phyloP scores from a whole-genome alignment of 2,329 filamentous ascomycete genomes.

The Chaetoscypha palmicola region DNA sequence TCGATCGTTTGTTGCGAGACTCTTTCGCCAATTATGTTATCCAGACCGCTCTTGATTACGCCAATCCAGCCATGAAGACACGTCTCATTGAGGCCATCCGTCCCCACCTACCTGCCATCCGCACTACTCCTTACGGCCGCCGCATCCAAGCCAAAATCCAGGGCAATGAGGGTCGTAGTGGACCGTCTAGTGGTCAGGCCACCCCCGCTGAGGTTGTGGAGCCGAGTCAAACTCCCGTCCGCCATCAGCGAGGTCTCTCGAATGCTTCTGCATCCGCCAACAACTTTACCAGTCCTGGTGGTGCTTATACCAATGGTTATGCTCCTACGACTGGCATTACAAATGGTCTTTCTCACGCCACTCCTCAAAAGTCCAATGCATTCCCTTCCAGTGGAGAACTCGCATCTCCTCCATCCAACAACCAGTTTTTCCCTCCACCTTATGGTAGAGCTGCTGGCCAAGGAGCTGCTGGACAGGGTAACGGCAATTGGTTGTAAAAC shows the following conservation, averaged over 20 bases:
- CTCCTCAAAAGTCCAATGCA: slow-evolving; percentile 12
- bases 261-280: slow-evolving; percentile 26
- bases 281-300: slow-evolving; percentile 20
- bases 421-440: slow-evolving; percentile 24
- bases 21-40: slow-evolving; percentile 97
- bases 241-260: slow-evolving; percentile 30
- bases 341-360: slow-evolving; percentile 18
- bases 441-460: slow-evolving; percentile 24
- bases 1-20: slow-evolving; percentile 84
- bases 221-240: slow-evolving; percentile 22
- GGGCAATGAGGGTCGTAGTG: slow-evolving; percentile 42
- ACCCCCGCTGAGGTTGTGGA: slow-evolving; percentile 25
- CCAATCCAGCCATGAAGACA: slow-evolving; percentile 64
- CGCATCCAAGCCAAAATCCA: slow-evolving; percentile 87
- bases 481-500: slow-evolving; percentile 28
- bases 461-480: slow-evolving; percentile 6
- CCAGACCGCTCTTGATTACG: slow-evolving; percentile 87
- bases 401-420: slow-evolving; percentile 14
- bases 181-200: slow-evolving; percentile 26
- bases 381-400: slow-evolving; percentile 25
- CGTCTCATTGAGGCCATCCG: slow-evolving; percentile 78
- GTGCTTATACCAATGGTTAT: slow-evolving; percentile 26
- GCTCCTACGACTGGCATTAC: slow-evolving; percentile 13
- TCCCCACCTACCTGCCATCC: slow-evolving; percentile 75
- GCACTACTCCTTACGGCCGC: slow-evolving; percentile 87